Evolutionary conservation across 345 rosid genomes (phyloP).

Genomic region (Eucalyptus erythrocorys): DNA sequence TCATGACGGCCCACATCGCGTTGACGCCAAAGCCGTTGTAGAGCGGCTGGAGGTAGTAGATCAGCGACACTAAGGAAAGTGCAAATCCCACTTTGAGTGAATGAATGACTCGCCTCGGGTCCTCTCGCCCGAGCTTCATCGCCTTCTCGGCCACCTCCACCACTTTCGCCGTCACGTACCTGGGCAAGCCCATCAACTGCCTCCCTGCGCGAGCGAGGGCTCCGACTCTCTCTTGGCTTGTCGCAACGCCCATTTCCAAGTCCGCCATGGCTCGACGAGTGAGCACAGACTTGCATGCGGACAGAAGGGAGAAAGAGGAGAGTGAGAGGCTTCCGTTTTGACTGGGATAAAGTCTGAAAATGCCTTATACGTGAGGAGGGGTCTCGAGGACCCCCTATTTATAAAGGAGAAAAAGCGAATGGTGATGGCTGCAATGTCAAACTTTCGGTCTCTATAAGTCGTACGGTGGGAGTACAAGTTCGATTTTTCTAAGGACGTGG

Average conservation of each 20-base stretch:
- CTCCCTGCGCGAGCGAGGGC: background rate
- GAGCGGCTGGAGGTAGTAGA: slow-evolving; percentile 50
- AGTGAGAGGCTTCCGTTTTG: background rate
- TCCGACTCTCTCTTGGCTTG: background rate
- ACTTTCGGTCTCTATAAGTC: background rate
- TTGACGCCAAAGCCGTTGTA: slow-evolving; percentile 46
- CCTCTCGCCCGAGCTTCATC: slow-evolving; percentile 46
- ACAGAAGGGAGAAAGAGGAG: background rate
- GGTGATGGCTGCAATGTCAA: background rate
- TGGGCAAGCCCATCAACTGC: background rate
- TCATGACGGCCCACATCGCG: slow-evolving; percentile 79
- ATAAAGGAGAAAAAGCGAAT: background rate
- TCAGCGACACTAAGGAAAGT: slow-evolving; percentile 45
- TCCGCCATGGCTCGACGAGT: background rate
- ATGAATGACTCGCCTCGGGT: slow-evolving; percentile 63
- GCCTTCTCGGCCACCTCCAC: background rate
- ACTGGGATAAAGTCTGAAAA: background rate
- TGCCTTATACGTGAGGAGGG: background rate
- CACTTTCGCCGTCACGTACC: background rate
- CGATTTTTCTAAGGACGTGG: background rate
- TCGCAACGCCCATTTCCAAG: background rate
- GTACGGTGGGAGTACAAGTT: slow-evolving; percentile 2
- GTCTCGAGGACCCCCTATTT: background rate
- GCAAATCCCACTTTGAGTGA: slow-evolving; percentile 65
- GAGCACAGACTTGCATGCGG: background rate